These are phyloP conservation scores for Cyclotella sp. DNA, from an alignment of 108 stramenopile species.

Conservation along the genomic window DNA sequence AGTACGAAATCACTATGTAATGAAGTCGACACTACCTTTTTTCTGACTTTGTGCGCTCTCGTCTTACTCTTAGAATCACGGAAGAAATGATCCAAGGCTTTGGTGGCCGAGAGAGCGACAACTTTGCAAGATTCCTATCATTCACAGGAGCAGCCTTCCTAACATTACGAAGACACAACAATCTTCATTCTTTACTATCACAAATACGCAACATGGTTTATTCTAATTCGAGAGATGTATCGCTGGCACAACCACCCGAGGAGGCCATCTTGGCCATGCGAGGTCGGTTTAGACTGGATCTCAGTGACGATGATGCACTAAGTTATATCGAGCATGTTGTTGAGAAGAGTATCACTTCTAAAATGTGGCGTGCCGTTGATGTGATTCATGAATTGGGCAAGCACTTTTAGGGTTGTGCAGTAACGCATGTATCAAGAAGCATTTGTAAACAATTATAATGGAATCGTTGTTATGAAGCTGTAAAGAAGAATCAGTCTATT, in stretches of 20 bases:
- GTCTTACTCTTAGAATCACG: constrained; percentile 62
- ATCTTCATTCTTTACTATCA: constrained; percentile 76
- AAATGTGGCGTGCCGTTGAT: constrained; percentile 91
- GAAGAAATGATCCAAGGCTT: constrained; percentile 88
- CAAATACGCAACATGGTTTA: constrained; percentile 68
- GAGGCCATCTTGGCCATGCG: constrained; percentile 69
- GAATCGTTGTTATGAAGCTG: no score
- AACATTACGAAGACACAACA: constrained; percentile 75
- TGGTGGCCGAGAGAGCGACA: constrained; percentile 87
- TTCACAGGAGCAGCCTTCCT: constrained; percentile 84
- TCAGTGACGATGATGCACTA: constrained; percentile 77
- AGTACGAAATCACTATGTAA: background rate
- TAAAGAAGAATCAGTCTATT: no score
- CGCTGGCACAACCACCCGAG: constrained; percentile 61
- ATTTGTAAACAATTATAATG: no score
- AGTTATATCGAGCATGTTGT: constrained; percentile 81
- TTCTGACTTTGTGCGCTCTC: background rate
- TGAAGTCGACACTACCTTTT: background rate
- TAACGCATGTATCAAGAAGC: no score
- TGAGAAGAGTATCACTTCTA: constrained; percentile 72
- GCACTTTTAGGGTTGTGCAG: constrained; percentile 53
- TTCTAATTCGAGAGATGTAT: constrained; percentile 63
- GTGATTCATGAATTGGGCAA: constrained; percentile 84
- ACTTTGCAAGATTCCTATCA: constrained; percentile 80
- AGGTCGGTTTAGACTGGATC: constrained; percentile 73